A percentile compares a stretch with the other conserved stretches of the same genome.
These are phyloP conservation scores for Vigna trinervia DNA, from an alignment of 306 rosid species.

Conservation along the genomic window DNA sequence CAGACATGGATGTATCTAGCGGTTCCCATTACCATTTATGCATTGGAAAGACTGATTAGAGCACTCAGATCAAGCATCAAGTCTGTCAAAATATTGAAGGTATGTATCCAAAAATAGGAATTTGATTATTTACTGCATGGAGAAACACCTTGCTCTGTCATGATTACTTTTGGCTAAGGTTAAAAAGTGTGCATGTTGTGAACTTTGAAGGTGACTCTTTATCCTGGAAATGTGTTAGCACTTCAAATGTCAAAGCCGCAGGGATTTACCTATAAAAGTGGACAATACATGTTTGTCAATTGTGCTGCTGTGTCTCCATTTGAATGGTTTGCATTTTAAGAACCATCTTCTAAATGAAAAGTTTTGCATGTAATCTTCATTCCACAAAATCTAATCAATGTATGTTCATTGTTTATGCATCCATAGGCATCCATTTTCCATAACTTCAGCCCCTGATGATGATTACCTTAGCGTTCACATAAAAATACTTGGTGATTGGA, in stretches of 20 bases:
- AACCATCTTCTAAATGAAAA: constrained; percentile 30
- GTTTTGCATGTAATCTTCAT: constrained; percentile 23
- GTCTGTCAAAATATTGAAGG: constrained; percentile 55
- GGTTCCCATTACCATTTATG: constrained; percentile 57
- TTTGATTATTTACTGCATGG: constrained; percentile 2
- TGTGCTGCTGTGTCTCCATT: constrained; percentile 68
- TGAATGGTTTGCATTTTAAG: constrained; percentile 58
- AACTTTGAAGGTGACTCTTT: constrained; percentile 64
- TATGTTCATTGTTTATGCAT: constrained; percentile 14
- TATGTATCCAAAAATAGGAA: constrained; percentile 28
- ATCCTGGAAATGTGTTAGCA: constrained; percentile 69
- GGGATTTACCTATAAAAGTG: constrained; percentile 65
- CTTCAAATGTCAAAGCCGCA: constrained; percentile 70
- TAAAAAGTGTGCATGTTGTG: constrained; percentile 10
- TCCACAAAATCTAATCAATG: constrained; percentile 5
- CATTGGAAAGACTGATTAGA: constrained; percentile 53
- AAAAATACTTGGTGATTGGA: constrained; percentile 70
- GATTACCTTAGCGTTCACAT: constrained; percentile 73
- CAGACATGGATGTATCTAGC: constrained; percentile 69
- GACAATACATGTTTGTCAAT: constrained; percentile 70
- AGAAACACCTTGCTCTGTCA: neutral
- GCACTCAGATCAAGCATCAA: constrained; percentile 61
- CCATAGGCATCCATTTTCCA: constrained; percentile 80
- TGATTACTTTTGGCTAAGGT: neutral
- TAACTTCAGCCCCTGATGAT: constrained; percentile 75